phyloP scores from a whole-genome alignment of 148 eudicot genomes.

The Polygonum aviculare region DNA sequence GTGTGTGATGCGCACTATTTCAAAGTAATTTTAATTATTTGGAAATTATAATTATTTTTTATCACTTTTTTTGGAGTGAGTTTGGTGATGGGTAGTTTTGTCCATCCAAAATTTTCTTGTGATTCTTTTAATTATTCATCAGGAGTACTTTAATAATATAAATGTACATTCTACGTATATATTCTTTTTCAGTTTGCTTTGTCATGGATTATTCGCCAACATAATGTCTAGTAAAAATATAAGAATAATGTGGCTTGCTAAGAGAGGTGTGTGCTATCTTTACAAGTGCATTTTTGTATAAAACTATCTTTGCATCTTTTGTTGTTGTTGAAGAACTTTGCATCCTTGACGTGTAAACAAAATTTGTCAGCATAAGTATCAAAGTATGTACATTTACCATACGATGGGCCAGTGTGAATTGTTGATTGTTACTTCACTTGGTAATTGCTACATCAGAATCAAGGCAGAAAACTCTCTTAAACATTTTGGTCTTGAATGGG shows the following conservation, averaged over 20 bases:
- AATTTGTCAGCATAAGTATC: neutral
- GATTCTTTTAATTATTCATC: neutral
- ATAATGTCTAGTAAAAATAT: neutral
- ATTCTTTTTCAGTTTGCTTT: neutral
- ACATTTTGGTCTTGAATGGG: no score
- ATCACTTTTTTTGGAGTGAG: slow-evolving; percentile 21
- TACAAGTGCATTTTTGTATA: neutral
- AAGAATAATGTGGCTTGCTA: neutral
- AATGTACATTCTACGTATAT: neutral
- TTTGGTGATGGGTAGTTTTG: slow-evolving; percentile 47
- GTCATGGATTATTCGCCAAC: neutral
- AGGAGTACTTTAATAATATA: neutral
- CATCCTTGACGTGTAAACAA: neutral
- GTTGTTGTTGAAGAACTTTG: neutral
- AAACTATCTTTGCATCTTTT: neutral
- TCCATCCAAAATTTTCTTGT: slow-evolving; percentile 24
- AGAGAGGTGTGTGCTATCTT: neutral
- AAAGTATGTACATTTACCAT: neutral
- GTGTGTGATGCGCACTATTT: slow-evolving; percentile 32
- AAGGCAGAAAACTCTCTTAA: no score
- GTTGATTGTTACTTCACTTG: no score
- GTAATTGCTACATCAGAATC: no score
- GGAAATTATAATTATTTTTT: neutral
- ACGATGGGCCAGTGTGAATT: neutral
- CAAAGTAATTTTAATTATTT: neutral